phyloP scores from a whole-genome alignment of 2,329 filamentous ascomycete species.

The Fusarium circinatum region DNA sequence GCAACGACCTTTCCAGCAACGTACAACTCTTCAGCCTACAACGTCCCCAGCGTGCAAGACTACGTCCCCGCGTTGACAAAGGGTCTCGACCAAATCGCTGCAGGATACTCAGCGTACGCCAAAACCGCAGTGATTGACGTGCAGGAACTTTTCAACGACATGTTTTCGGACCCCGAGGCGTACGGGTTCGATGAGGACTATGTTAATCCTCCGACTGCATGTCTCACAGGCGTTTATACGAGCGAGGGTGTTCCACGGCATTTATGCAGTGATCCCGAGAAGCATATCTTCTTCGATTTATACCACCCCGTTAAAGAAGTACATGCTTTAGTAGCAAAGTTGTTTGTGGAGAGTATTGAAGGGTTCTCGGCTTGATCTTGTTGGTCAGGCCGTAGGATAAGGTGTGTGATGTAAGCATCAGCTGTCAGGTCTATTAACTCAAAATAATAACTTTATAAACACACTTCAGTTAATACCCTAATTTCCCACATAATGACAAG shows the following conservation, averaged over 20 bases:
- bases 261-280: constrained; percentile 22
- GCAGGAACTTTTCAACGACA: neutral
- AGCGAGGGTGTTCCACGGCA: constrained; percentile 16
- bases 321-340: constrained; percentile 11
- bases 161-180: neutral
- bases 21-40: constrained; percentile 14
- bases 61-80: neutral
- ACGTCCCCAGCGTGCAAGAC: constrained; percentile 1
- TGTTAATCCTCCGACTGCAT: constrained; percentile 21
- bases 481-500: neutral
- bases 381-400: neutral
- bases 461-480: neutral
- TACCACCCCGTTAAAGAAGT: constrained; percentile 26
- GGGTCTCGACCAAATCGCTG: constrained; percentile 1
- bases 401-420: neutral
- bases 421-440: neutral
- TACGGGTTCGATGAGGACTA: constrained; percentile 18
- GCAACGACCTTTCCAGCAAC: constrained; percentile 17
- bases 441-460: neutral
- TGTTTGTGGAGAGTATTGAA: constrained; percentile 4
- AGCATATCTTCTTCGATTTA: constrained; percentile 24
- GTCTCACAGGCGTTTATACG: constrained; percentile 18
- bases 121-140: constrained; percentile 13
- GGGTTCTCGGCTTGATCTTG: neutral
- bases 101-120: constrained; percentile 7